These are phyloP conservation scores for Termitomyces sp. DNA, from an alignment of 768 basidiomycete species.

Conservation along the genomic window DNA sequence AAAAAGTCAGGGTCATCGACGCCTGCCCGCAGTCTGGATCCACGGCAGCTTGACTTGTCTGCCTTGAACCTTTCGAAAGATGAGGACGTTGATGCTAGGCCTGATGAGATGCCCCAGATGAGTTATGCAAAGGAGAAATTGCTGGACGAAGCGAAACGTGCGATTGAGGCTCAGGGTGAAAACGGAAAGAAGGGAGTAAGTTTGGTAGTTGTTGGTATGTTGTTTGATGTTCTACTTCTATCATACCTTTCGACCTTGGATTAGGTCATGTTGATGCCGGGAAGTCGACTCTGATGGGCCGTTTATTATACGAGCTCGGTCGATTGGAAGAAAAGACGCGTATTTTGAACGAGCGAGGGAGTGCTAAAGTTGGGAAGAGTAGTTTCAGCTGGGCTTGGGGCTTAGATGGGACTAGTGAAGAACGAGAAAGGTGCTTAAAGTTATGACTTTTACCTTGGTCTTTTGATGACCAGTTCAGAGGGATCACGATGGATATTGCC, in stretches of 20 bases:
- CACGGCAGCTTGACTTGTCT: slow-evolving; percentile 64
- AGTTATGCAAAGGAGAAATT: slow-evolving; percentile 74
- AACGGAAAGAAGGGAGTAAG: slow-evolving; percentile 67
- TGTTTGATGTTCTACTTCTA: not conserved
- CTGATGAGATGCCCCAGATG: slow-evolving; percentile 58
- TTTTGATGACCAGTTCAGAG: slow-evolving; percentile 41
- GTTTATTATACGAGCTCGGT: slow-evolving; percentile 89
- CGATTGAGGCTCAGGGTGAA: slow-evolving; percentile 39
- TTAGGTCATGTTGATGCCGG: slow-evolving; percentile 98
- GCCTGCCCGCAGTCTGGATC: slow-evolving; percentile 40
- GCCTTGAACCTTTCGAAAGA: slow-evolving; percentile 59
- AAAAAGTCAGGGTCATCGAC: slow-evolving; percentile 37
- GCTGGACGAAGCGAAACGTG: slow-evolving; percentile 67
- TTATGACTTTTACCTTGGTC: not conserved
- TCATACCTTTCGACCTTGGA: not conserved
- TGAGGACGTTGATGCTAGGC: slow-evolving; percentile 31
- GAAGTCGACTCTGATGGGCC: slow-evolving; percentile 96
- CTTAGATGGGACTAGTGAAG: slow-evolving; percentile 87
- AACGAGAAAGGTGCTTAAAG: slow-evolving; percentile 67
- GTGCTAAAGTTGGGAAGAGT: slow-evolving; percentile 83
- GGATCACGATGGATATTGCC: slow-evolving; percentile 98
- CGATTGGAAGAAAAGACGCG: slow-evolving; percentile 81
- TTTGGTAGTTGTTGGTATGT: slow-evolving; percentile 86
- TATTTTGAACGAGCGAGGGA: slow-evolving; percentile 82
- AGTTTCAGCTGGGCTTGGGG: slow-evolving; percentile 99